Evolutionary conservation across 2,329 filamentous ascomycete species (phyloP).

Genomic region (Macrophomina phaseolina): DNA sequence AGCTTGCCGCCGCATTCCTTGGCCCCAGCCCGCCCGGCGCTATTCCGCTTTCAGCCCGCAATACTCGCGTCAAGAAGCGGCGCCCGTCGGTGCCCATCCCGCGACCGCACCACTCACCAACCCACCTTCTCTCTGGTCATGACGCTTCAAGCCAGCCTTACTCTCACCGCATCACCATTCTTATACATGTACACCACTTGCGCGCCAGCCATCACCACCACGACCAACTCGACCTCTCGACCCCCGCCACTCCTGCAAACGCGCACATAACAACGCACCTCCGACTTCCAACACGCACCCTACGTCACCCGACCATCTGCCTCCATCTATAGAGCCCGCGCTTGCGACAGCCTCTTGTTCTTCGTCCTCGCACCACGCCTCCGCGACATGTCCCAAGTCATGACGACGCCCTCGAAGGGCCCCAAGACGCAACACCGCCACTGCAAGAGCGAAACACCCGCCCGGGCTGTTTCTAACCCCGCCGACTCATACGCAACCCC

Average conservation of each 20-base stretch:
- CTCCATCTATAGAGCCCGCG: neutral
- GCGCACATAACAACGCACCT: conserved; percentile 25
- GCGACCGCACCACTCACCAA: conserved; percentile 13
- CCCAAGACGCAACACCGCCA: conserved; percentile 38
- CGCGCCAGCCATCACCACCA: conserved; percentile 9
- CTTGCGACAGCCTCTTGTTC: neutral
- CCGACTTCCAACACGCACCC: neutral
- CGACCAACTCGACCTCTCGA: conserved; percentile 20
- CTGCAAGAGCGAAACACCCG: conserved; percentile 35
- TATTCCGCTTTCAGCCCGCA: conserved; percentile 1
- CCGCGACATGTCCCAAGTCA: conserved; percentile 22
- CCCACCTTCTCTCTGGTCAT: conserved; percentile 19
- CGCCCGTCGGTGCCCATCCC: conserved; percentile 16
- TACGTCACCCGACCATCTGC: conserved; percentile 23
- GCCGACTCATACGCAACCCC: conserved; percentile 32
- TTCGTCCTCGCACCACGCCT: neutral
- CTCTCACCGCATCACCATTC: conserved; percentile 12
- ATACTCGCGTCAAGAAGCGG: conserved; percentile 19
- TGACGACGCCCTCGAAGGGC: conserved; percentile 38
- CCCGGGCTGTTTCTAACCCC: conserved; percentile 34
- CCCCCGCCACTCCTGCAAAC: conserved; percentile 23
- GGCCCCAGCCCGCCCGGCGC: neutral
- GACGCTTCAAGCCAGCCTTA: conserved; percentile 20
- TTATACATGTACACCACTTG: conserved; percentile 27
- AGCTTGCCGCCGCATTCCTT: neutral